A percentile compares a stretch with the other conserved stretches of the same genome.
These are phyloP conservation scores for Fusarium marasasianum DNA, from an alignment of 2,329 filamentous ascomycete genomes.

Conservation along the genomic window DNA sequence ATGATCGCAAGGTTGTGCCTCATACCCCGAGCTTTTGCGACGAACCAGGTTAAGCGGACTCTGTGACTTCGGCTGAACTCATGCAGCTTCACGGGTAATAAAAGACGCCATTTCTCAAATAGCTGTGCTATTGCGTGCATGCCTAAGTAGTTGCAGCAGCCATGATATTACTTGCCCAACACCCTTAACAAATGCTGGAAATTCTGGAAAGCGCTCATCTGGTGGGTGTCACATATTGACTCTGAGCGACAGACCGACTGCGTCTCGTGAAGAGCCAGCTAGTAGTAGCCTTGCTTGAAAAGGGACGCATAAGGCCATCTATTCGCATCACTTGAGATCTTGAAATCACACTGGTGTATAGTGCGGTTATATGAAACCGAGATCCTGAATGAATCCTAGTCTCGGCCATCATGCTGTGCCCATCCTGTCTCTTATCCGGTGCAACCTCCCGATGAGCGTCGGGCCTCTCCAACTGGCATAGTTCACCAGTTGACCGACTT, in stretches of 20 bases:
- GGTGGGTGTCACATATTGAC: slow-evolving; percentile 8
- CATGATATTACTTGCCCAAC: background rate
- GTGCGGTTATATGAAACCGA: background rate
- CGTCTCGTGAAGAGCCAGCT: slow-evolving; percentile 3
- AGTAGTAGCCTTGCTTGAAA: slow-evolving; percentile 15
- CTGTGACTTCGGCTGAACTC: slow-evolving; percentile 22
- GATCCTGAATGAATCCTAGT: background rate
- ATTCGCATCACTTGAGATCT: background rate
- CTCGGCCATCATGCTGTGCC: slow-evolving; percentile 1
- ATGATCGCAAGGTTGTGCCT: slow-evolving; percentile 37
- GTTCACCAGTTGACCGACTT: slow-evolving; percentile 23
- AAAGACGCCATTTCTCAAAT: slow-evolving; percentile 11
- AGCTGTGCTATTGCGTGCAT: slow-evolving; percentile 20
- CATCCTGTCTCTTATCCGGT: slow-evolving; percentile 6
- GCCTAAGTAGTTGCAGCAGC: slow-evolving; percentile 25
- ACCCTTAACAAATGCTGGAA: background rate
- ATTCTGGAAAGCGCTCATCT: slow-evolving; percentile 15
- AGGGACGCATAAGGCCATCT: background rate
- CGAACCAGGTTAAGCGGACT: background rate
- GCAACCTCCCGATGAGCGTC: slow-evolving; percentile 28
- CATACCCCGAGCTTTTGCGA: slow-evolving; percentile 2
- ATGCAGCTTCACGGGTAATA: slow-evolving; percentile 21
- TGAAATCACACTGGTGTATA: background rate
- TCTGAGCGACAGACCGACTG: background rate
- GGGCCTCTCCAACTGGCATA: slow-evolving; percentile 9